Percentiles rank a stretch among this genome's conserved stretches.
Conservation (phyloP, 768 basidiomycete genomes). For the Termitomyces sp. region DNA sequence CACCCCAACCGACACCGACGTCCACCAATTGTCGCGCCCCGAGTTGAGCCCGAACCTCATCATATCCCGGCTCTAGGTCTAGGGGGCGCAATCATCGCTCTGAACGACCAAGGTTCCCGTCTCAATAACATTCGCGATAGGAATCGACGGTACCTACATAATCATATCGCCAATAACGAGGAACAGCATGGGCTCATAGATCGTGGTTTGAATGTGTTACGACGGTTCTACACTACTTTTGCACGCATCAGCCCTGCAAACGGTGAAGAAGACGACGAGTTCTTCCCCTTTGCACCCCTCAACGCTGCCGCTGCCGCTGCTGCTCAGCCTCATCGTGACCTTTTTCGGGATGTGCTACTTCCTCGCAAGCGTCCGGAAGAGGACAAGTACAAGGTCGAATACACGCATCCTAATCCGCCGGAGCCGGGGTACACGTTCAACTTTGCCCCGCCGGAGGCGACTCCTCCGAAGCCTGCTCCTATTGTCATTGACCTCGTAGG, state of each 20-base stretch:
- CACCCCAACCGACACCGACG: slow-evolving; percentile 23
- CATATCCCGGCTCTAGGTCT: slow-evolving; percentile 60
- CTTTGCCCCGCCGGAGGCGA: slow-evolving; percentile 45
- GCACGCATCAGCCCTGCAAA: slow-evolving; percentile 1
- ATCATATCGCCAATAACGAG: background rate
- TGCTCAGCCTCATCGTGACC: slow-evolving; percentile 3
- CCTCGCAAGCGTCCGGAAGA: slow-evolving; percentile 1
- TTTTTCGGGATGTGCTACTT: slow-evolving; percentile 5
- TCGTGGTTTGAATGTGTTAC: slow-evolving; percentile 11
- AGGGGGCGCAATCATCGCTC: slow-evolving; percentile 58
- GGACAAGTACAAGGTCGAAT: slow-evolving; percentile 50
- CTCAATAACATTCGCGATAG: slow-evolving; percentile 2
- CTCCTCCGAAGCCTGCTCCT: slow-evolving; percentile 21
- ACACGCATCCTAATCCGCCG: slow-evolving; percentile 58
- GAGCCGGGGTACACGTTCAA: slow-evolving; percentile 67
- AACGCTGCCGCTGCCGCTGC: background rate
- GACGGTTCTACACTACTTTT: slow-evolving; percentile 10
- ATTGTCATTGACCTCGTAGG: slow-evolving; percentile 34
- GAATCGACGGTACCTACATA: slow-evolving; percentile 16
- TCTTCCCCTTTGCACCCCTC: background rate
- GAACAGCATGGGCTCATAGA: slow-evolving; percentile 14
- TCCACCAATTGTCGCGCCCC: slow-evolving; percentile 19
- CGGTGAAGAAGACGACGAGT: slow-evolving; percentile 10
- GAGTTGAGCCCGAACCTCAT: slow-evolving; percentile 43
- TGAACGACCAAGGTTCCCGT: slow-evolving; percentile 23